Conservation (phyloP, 805 yeast species). For the Metschnikowia baotianmanensis region DNA sequence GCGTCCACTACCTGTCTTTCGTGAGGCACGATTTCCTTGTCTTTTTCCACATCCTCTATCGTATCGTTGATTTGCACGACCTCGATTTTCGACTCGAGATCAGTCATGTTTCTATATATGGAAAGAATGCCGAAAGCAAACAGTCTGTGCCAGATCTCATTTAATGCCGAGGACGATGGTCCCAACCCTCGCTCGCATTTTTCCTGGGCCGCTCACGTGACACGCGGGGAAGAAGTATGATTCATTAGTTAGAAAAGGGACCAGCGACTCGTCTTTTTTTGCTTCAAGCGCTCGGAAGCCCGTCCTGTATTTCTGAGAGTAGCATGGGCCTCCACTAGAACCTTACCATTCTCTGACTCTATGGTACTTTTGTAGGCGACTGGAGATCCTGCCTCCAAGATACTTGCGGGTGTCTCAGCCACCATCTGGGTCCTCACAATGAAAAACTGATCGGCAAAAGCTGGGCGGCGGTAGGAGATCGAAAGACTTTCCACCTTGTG, state of each 20-base stretch:
- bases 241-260: slow-evolving; percentile 1
- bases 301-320: slow-evolving; percentile 27
- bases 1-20: slow-evolving; percentile 58
- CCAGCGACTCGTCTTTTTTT: slow-evolving; percentile 3
- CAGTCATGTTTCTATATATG: neutral
- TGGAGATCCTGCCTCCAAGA: neutral
- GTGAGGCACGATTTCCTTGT: slow-evolving; percentile 45
- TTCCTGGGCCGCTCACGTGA: slow-evolving; percentile 9
- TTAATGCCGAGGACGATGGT: neutral
- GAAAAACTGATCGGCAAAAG: slow-evolving; percentile 75
- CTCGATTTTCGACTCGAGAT: slow-evolving; percentile 25
- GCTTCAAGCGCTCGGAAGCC: slow-evolving; percentile 3
- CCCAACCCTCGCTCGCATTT: slow-evolving; percentile 1
- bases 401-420: slow-evolving; percentile 20
- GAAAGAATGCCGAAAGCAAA: neutral
- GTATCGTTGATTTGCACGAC: slow-evolving; percentile 38
- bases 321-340: slow-evolving; percentile 58
- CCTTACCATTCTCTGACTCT: slow-evolving; percentile 50
- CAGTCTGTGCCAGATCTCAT: neutral
- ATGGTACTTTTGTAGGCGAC: slow-evolving; percentile 49
- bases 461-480: slow-evolving; percentile 64
- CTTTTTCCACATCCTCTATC: slow-evolving; percentile 18
- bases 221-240: neutral
- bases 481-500: slow-evolving; percentile 44
- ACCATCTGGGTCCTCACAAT: slow-evolving; percentile 50